These are phyloP conservation scores for Pseudopyricularia cyperi DNA, from an alignment of 2,329 filamentous ascomycete genomes.

Conservation along the genomic window DNA sequence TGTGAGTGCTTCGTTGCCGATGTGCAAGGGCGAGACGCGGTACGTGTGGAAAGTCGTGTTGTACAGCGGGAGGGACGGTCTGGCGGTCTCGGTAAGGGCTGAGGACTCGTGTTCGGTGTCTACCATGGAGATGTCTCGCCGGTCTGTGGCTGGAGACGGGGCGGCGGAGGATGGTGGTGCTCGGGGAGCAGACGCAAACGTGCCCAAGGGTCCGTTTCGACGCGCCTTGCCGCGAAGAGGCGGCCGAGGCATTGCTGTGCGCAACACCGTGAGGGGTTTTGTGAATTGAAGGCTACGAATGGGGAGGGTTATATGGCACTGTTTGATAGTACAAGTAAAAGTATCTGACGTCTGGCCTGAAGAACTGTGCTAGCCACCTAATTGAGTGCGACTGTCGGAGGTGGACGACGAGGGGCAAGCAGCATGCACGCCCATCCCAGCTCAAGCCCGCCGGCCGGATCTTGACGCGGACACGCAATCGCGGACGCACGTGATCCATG, in stretches of 20 bases:
- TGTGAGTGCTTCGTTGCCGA: constrained; percentile 26
- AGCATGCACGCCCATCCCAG: too few species aligned
- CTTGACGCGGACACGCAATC: too few species aligned
- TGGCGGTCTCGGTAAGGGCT: background rate
- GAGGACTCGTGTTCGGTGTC: background rate
- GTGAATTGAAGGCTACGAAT: background rate
- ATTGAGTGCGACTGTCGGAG: too few species aligned
- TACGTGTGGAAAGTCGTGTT: constrained; percentile 46
- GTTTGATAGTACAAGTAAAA: too few species aligned
- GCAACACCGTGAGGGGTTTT: background rate
- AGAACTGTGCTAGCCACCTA: too few species aligned
- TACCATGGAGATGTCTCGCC: background rate
- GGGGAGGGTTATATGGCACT: too few species aligned
- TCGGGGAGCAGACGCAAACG: background rate
- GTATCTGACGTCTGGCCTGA: too few species aligned
- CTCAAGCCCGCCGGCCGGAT: too few species aligned
- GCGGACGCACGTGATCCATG: too few species aligned
- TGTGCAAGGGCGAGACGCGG: constrained; percentile 38
- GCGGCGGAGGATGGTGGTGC: background rate
- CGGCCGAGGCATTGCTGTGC: background rate
- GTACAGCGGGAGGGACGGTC: constrained; percentile 29
- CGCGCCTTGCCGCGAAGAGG: background rate
- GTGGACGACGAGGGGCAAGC: too few species aligned
- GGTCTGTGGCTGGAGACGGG: background rate
- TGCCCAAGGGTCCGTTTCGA: background rate